Percentiles rank a stretch among this genome's conserved stretches.
Evolutionary conservation across 2,329 filamentous ascomycete genomes (phyloP).

Genomic region (Colletotrichum zoysiae): DNA sequence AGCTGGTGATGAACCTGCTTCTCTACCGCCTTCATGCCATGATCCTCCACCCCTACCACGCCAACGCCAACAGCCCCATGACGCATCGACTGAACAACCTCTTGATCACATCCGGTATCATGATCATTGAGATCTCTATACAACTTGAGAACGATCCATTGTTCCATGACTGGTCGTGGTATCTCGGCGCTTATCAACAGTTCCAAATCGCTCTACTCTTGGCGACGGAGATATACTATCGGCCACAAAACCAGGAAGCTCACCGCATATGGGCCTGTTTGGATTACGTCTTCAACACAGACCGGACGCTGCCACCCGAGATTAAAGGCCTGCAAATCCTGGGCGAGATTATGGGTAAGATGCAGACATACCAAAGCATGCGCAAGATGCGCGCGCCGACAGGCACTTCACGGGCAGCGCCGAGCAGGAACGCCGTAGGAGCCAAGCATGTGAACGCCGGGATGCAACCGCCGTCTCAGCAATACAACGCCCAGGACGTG

Average conservation of each 20-base stretch:
- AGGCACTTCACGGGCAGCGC: conserved; percentile 55
- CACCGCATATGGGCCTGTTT: conserved; percentile 78
- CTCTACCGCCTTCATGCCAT: conserved; percentile 74
- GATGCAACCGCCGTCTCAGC: conserved; percentile 35
- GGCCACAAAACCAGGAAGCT: conserved; percentile 68
- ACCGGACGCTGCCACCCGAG: conserved; percentile 62
- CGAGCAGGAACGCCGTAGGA: conserved; percentile 51
- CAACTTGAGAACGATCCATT: conserved; percentile 58
- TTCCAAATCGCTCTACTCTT: conserved; percentile 79
- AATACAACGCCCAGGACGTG: conserved; percentile 26
- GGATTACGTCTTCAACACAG: conserved; percentile 78
- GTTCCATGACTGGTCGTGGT: conserved; percentile 76
- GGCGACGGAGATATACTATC: conserved; percentile 74
- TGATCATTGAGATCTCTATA: conserved; percentile 62
- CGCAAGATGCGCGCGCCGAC: conserved; percentile 68
- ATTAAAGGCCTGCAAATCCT: conserved; percentile 73
- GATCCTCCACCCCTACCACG: conserved; percentile 76
- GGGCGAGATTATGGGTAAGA: conserved; percentile 71
- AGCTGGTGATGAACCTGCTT: conserved; percentile 74
- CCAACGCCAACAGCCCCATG: conserved; percentile 59
- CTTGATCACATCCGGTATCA: conserved; percentile 70
- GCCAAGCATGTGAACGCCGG: conserved; percentile 43
- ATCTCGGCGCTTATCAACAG: conserved; percentile 77
- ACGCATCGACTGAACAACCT: conserved; percentile 74
- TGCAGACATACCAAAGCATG: conserved; percentile 69